Conservation (phyloP, 2,329 filamentous ascomycete species). For the Daldinia sp. region DNA sequence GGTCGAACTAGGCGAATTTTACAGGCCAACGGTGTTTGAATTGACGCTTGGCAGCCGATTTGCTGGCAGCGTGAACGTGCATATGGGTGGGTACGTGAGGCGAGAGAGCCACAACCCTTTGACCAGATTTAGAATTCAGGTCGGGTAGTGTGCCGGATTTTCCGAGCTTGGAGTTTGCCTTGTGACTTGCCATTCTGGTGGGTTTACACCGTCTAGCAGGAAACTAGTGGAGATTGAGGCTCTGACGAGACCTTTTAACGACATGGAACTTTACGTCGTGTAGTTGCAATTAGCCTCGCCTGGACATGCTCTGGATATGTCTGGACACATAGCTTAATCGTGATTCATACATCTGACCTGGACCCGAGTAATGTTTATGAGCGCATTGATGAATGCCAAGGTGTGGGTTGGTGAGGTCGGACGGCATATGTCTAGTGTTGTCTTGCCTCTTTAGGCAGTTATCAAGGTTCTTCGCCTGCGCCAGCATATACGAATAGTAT, state of each 20-base stretch:
- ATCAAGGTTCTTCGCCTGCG: conserved; percentile 17
- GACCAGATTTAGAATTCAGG: conserved; percentile 13
- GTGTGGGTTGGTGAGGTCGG: conserved; percentile 16
- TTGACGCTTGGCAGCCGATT: conserved; percentile 13
- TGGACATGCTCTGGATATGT: too few species aligned
- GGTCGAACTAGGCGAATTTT: neutral
- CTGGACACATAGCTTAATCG: conserved; percentile 24
- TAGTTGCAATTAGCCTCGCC: conserved; percentile 21
- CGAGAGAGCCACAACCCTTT: conserved; percentile 3
- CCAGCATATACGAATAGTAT: conserved; percentile 29
- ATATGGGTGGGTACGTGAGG: conserved; percentile 7
- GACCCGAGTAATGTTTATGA: conserved; percentile 28
- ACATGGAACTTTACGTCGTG: conserved; percentile 18
- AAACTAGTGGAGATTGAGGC: conserved; percentile 34
- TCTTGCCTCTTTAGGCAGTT: conserved; percentile 38
- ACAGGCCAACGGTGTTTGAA: conserved; percentile 6
- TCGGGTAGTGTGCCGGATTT: conserved; percentile 22
- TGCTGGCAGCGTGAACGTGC: conserved; percentile 4
- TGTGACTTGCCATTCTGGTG: conserved; percentile 30
- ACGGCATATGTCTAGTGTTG: conserved; percentile 16
- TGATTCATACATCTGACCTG: conserved; percentile 20
- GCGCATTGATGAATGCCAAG: conserved; percentile 34
- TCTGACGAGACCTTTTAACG: conserved; percentile 24
- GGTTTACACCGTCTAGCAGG: conserved; percentile 4
- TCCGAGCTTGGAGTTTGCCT: conserved; percentile 18